Base-by-base conservation (phyloP, 345 rosid species). In the Eucalyptus victrix region DNA sequence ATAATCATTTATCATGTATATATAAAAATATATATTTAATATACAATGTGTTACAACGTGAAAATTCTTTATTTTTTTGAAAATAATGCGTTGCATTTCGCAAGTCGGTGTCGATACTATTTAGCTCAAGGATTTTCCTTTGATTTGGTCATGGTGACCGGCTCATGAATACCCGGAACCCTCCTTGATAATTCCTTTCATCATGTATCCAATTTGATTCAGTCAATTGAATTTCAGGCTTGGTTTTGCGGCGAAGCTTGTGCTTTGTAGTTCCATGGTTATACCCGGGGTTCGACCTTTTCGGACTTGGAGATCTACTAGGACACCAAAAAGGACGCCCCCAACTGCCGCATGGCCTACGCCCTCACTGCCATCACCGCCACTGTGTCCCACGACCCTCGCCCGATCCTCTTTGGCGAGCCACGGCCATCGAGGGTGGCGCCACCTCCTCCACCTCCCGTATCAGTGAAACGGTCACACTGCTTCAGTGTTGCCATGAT, bases 41-140 rank as follows among this genome's bases (percentile, higher is more conserved):
- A 53, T 8, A 53, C 2, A 19, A 53, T 53, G 11, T 53, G 1
- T 53, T 51, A 0, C 0, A 3, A 18, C 2, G 2, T 1, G 0
- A 0, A 19, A 19, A 53, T 53, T 53, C 58, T 1, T 3, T 53
- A 19, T 19, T 53, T 53, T 53, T 3, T 8, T 3, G 1, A 1
- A 53, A 53, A 53, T 0, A 0, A 19, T 1, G 24, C 0, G 5
- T 53, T 0, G 10, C 24, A 4, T 53, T 1, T 53, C 9, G 1
- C 0, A 0, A 53, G 26, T 19, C 5, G 2, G 0, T 53, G 4
- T 53, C 1, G 2, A 53, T 53, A 21, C 26, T 53, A 21, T 0
- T 53, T 53, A 53, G 6, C 11, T 65, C 6, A 65, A 3, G 6
- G 32, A 28, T 62, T 62, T 6, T 30, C 2, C 15, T 3, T 6